phyloP scores from a whole-genome alignment of 768 basidiomycete genomes.

The Amanita subjunquillea region DNA sequence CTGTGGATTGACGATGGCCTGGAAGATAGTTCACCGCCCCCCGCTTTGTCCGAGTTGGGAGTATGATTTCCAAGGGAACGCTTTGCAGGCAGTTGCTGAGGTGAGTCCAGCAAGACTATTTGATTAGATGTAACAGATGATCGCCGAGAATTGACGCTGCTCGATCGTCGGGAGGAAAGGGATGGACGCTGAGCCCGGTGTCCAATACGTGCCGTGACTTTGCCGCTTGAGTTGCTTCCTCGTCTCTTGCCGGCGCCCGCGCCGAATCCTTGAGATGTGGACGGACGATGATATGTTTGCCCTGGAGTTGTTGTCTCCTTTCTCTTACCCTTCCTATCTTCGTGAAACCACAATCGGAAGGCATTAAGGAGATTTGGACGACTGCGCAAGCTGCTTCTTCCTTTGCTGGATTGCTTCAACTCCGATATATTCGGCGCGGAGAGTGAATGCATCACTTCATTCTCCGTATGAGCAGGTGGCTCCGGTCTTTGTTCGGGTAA shows the following conservation, averaged over 20 bases:
- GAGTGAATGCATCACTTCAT: slow-evolving; percentile 37
- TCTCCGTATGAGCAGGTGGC: slow-evolving; percentile 41
- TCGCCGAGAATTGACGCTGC: slow-evolving; percentile 82
- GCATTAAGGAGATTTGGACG: slow-evolving; percentile 75
- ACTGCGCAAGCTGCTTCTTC: slow-evolving; percentile 30
- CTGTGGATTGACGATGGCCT: slow-evolving; percentile 84
- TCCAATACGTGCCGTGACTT: slow-evolving; percentile 14
- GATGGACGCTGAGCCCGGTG: slow-evolving; percentile 62
- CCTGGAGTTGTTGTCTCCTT: slow-evolving; percentile 33
- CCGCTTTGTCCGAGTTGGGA: slow-evolving; percentile 75
- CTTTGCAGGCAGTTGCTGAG: slow-evolving; percentile 46
- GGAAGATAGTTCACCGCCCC: slow-evolving; percentile 46
- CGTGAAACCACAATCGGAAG: slow-evolving; percentile 88
- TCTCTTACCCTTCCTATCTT: slow-evolving; percentile 82
- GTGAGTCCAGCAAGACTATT: slow-evolving; percentile 47
- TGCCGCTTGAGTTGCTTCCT: slow-evolving; percentile 29
- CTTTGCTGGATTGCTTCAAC: slow-evolving; percentile 8
- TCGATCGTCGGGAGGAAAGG: slow-evolving; percentile 76
- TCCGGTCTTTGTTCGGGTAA: slow-evolving; percentile 18
- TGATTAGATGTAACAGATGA: slow-evolving; percentile 42
- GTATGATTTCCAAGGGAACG: slow-evolving; percentile 74
- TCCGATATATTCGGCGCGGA: slow-evolving; percentile 31
- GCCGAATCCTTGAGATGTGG: slow-evolving; percentile 6
- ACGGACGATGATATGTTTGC: slow-evolving; percentile 13
- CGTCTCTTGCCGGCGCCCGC: slow-evolving; percentile 37